Evolutionary conservation across 768 basidiomycete species (phyloP).

Genomic region (Boletus edulis): DNA sequence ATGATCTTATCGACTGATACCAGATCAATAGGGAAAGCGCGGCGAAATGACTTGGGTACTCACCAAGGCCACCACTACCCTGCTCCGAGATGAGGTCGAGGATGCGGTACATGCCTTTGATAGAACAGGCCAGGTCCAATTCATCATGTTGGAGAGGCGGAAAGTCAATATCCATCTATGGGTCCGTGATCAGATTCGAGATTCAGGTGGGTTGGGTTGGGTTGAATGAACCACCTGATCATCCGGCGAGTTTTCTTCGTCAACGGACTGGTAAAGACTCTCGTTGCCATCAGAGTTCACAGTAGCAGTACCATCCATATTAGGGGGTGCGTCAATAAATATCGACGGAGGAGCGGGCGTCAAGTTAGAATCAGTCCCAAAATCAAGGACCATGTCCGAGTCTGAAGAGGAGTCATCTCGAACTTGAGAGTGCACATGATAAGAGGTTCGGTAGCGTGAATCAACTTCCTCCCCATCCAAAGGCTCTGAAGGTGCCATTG

Average conservation of each 20-base stretch:
- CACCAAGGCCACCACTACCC: slow-evolving; percentile 52
- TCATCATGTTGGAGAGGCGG: no score
- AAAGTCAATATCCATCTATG: slow-evolving; percentile 11
- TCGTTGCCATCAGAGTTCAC: slow-evolving; percentile 3
- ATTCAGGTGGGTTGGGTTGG: not conserved
- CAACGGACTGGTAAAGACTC: slow-evolving; percentile 14
- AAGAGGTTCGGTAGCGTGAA: no score
- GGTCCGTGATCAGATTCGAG: not conserved
- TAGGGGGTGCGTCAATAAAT: no score
- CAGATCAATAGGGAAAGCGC: not conserved
- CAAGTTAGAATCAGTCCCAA: not conserved
- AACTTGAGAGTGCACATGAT: no score
- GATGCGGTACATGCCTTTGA: no score
- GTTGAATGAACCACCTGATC: slow-evolving; percentile 9
- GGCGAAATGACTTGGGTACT: slow-evolving; percentile 34
- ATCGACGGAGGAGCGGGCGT: slow-evolving; percentile 4
- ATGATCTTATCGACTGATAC: slow-evolving; percentile 31
- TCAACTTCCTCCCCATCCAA: no score
- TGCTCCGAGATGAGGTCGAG: slow-evolving; percentile 49
- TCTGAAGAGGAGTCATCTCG: not conserved
- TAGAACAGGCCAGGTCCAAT: no score
- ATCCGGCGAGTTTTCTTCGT: slow-evolving; percentile 3
- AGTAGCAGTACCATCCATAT: not conserved
- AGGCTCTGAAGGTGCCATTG: no score
- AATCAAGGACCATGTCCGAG: not conserved